phyloP scores from a whole-genome alignment of 1,139 yeast genomes.

The Protomyces gravidus region DNA sequence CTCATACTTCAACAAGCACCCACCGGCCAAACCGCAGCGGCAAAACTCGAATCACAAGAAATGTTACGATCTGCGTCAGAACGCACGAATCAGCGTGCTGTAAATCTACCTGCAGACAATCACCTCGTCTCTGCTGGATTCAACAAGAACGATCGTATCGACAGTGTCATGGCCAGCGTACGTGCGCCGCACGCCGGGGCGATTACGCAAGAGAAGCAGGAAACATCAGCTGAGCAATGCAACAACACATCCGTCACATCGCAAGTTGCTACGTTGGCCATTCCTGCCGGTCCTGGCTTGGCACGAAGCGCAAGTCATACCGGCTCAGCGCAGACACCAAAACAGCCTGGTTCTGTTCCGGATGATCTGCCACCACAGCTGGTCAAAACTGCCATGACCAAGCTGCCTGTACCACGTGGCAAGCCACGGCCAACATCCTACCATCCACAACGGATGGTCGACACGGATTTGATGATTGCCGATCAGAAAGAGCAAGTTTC shows the following conservation, averaged over 20 bases:
- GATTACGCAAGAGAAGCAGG: slow-evolving; percentile 20
- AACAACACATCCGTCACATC: slow-evolving; percentile 8
- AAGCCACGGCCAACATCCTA: slow-evolving; percentile 30
- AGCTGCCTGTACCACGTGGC: slow-evolving; percentile 22
- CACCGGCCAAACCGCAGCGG: not conserved
- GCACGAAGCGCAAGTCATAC: slow-evolving; percentile 24
- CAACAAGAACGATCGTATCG: slow-evolving; percentile 29
- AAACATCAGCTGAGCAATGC: slow-evolving; percentile 34
- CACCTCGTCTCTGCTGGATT: slow-evolving; percentile 30
- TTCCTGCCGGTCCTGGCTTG: slow-evolving; percentile 14
- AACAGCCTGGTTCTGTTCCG: not conserved
- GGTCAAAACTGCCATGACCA: not conserved
- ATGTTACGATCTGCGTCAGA: slow-evolving; percentile 15
- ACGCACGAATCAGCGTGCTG: slow-evolving; percentile 6
- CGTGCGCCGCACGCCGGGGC: not conserved
- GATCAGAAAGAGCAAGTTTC: not conserved
- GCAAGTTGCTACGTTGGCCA: slow-evolving; percentile 1
- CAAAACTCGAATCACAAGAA: slow-evolving; percentile 2
- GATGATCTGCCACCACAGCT: not conserved
- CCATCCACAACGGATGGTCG: slow-evolving; percentile 4
- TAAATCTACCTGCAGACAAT: slow-evolving; percentile 14
- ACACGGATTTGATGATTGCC: not conserved
- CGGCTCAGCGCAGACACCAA: not conserved
- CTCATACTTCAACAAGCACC: not conserved
- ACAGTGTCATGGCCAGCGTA: slow-evolving; percentile 1